phyloP scores from a whole-genome alignment of 352 stramenopile species.

The Phytophthora macrochlamydospora region DNA sequence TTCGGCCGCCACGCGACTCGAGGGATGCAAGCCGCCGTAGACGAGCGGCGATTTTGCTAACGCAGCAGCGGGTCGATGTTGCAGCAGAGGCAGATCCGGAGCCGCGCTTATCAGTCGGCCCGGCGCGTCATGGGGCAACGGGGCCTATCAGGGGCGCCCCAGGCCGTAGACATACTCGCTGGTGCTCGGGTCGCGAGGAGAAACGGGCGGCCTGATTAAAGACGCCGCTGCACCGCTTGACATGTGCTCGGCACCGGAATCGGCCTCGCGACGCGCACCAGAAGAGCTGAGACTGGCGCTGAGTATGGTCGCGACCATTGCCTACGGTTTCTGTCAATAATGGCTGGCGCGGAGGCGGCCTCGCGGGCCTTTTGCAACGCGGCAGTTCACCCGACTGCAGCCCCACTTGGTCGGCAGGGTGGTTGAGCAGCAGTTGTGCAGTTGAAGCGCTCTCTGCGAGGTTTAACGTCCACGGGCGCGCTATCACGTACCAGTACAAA shows the following conservation, averaged over 20 bases:
- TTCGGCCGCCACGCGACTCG: not conserved
- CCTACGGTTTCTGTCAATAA: not conserved
- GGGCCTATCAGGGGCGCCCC: not conserved
- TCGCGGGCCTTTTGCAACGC: not conserved
- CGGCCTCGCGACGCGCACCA: not conserved
- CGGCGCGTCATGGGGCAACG: not conserved
- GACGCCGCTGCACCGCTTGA: not conserved
- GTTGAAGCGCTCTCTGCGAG: too few species aligned
- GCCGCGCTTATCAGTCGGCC: not conserved
- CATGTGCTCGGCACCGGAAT: not conserved
- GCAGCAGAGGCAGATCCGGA: conserved; percentile 3
- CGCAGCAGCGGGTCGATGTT: not conserved
- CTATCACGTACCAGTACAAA: too few species aligned
- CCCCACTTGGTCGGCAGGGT: too few species aligned
- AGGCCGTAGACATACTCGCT: not conserved
- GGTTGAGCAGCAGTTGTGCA: too few species aligned
- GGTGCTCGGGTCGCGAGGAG: not conserved
- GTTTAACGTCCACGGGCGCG: too few species aligned
- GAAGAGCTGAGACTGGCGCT: not conserved
- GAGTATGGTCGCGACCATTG: not conserved
- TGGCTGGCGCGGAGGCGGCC: not conserved
- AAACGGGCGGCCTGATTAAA: conserved; percentile 1
- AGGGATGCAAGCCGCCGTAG: not conserved
- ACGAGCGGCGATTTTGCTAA: not conserved
- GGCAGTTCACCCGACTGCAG: not conserved